Percentiles rank a stretch among this genome's conserved stretches.
phyloP scores from a whole-genome alignment of 2,329 filamentous ascomycete genomes.

The Trichoderma gracile region DNA sequence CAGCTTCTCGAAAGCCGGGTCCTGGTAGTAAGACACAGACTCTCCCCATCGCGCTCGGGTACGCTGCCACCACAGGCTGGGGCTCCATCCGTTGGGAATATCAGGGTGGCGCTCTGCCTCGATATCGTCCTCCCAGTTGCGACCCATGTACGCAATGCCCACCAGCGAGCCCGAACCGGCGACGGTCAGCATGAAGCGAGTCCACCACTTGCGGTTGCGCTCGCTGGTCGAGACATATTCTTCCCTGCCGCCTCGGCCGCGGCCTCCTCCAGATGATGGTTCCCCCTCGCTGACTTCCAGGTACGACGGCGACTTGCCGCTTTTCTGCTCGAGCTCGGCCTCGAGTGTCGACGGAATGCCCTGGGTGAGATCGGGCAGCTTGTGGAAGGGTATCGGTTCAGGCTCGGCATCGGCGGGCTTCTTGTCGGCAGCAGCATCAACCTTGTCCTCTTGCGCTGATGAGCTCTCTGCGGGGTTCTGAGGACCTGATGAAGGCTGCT shows the following conservation, averaged over 20 bases:
- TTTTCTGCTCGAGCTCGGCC: constrained; percentile 62
- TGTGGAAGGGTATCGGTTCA: constrained; percentile 57
- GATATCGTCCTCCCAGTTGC: constrained; percentile 82
- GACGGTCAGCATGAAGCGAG: constrained; percentile 70
- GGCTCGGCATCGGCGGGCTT: constrained; percentile 37
- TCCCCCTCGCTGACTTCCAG: constrained; percentile 42
- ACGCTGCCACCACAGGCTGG: constrained; percentile 76
- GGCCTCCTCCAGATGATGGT: constrained; percentile 32
- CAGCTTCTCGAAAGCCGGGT: constrained; percentile 91
- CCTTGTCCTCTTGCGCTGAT: constrained; percentile 26
- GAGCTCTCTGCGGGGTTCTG: constrained; percentile 13
- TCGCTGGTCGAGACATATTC: constrained; percentile 92
- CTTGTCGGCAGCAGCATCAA: constrained; percentile 31
- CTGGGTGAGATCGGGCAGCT: constrained; percentile 87
- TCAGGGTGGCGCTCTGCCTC: constrained; percentile 70
- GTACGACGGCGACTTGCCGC: constrained; percentile 37
- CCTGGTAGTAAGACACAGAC: constrained; percentile 88
- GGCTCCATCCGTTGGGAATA: constrained; percentile 76
- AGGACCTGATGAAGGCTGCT: constrained; percentile 19
- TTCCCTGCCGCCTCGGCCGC: constrained; percentile 53
- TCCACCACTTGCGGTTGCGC: constrained; percentile 72
- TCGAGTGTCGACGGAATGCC: constrained; percentile 91
- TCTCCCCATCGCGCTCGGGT: constrained; percentile 72
- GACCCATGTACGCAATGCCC: constrained; percentile 73
- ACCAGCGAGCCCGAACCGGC: constrained; percentile 58